These are phyloP conservation scores for Alternaria consortialis DNA, from an alignment of 2,329 filamentous ascomycete species.

Conservation along the genomic window DNA sequence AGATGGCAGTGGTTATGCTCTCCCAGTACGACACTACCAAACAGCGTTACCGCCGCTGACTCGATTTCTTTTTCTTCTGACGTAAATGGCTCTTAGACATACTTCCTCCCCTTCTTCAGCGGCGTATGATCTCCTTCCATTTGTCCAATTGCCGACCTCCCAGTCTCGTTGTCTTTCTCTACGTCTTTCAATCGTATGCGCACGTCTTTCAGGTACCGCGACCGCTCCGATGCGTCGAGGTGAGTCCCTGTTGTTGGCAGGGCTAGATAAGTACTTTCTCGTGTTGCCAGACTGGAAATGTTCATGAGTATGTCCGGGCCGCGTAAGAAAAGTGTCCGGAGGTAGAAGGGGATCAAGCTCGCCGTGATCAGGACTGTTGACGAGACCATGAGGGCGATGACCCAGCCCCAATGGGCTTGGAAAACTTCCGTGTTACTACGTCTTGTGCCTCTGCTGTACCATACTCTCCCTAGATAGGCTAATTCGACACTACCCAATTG, in stretches of 20 bases:
- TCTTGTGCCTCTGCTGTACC: background rate
- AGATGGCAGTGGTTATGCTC: background rate
- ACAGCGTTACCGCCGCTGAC: background rate
- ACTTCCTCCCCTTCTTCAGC: background rate
- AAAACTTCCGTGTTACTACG: background rate
- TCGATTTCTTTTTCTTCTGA: background rate
- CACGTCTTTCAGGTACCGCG: background rate
- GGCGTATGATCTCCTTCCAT: background rate
- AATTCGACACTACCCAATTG: too few relatives aligned
- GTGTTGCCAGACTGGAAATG: background rate
- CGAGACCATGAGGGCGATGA: background rate
- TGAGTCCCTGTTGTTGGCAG: background rate
- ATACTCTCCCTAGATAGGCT: background rate
- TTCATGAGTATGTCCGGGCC: background rate
- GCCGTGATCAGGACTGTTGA: background rate
- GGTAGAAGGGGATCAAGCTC: background rate
- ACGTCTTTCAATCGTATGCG: background rate
- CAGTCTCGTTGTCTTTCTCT: fast-evolving
- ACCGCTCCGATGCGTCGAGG: background rate
- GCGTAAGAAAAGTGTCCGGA: background rate
- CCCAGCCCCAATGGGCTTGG: background rate
- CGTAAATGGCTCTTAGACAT: background rate
- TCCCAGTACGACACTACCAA: background rate
- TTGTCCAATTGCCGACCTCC: background rate
- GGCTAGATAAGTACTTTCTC: background rate